These are phyloP conservation scores for Hypoxylon fragiforme DNA, from an alignment of 495 filamentous ascomycete genomes.

Conservation along the genomic window DNA sequence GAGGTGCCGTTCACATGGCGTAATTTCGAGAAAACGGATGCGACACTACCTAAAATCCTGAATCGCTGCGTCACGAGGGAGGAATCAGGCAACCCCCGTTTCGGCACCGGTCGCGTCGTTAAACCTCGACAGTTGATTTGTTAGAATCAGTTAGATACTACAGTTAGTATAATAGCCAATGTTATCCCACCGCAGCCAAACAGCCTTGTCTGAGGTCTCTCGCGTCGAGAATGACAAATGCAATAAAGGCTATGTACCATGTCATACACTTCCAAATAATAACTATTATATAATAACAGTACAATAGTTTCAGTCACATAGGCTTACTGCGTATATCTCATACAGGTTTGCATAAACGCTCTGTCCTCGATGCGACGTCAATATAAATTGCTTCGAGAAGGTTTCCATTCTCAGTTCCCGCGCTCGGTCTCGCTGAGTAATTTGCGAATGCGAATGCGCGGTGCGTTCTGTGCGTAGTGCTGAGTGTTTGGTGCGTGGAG, in stretches of 20 bases:
- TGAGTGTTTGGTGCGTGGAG: too few relatives aligned
- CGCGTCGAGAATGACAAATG: too few relatives aligned
- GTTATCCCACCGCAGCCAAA: too few relatives aligned
- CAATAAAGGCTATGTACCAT: too few relatives aligned
- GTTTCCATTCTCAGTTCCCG: constrained; percentile 16
- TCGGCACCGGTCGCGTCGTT: constrained; percentile 29
- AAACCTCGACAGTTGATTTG: constrained; percentile 16
- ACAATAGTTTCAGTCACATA: too few relatives aligned
- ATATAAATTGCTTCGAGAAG: constrained; percentile 23
- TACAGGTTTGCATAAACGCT: constrained; percentile 19
- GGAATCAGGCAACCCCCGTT: constrained; percentile 22
- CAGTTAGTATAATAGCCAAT: too few relatives aligned
- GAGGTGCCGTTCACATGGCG: constrained; percentile 22
- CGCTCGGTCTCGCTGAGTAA: constrained; percentile 8
- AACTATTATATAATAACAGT: too few relatives aligned
- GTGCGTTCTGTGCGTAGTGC: too few relatives aligned
- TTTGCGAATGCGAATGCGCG: constrained; percentile 27
- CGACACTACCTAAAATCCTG: constrained; percentile 18
- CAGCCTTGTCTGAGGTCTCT: too few relatives aligned
- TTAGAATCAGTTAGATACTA: not conserved
- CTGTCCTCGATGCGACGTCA: constrained; percentile 12
- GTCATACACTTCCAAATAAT: too few relatives aligned
- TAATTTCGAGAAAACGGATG: constrained; percentile 21
- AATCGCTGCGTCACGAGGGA: constrained; percentile 27
- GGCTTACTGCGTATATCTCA: not conserved